These are phyloP conservation scores for Colletotrichum cuscutae DNA, from an alignment of 2,329 filamentous ascomycete species.

Conservation along the genomic window DNA sequence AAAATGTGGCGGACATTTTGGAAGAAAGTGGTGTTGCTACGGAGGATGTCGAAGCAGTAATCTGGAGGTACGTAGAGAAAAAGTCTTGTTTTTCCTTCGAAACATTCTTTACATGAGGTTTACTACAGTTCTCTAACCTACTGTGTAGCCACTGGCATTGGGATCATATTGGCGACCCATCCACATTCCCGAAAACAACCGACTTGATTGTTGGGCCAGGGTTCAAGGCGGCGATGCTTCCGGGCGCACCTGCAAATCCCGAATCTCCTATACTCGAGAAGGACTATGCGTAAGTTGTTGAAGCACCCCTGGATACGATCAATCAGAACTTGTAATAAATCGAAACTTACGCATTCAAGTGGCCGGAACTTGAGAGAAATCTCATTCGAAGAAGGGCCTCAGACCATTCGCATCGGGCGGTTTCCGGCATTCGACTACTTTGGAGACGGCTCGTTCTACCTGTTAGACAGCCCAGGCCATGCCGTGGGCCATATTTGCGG, in stretches of 20 bases:
- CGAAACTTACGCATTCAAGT: background rate
- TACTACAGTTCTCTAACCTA: background rate
- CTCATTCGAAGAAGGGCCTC: conserved; percentile 37
- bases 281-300: background rate
- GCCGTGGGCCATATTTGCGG: conserved; percentile 53
- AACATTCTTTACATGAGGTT: background rate
- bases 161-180: background rate
- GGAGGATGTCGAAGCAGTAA: background rate
- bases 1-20: background rate
- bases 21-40: background rate
- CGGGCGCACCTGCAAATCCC: background rate
- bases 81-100: background rate
- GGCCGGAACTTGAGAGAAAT: conserved; percentile 42
- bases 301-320: background rate
- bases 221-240: background rate
- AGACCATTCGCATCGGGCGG: conserved; percentile 45
- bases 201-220: background rate
- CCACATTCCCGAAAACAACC: background rate
- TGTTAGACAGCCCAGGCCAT: conserved; percentile 54
- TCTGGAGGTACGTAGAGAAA: background rate
- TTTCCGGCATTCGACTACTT: conserved; percentile 54
- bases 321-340: background rate
- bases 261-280: background rate
- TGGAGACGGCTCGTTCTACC: conserved; percentile 53
- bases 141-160: background rate